Evolutionary conservation across 352 stramenopile genomes (phyloP), one percentile per base, ranked within the genome.

Genomic region (Phytophthora melonis): DNA sequence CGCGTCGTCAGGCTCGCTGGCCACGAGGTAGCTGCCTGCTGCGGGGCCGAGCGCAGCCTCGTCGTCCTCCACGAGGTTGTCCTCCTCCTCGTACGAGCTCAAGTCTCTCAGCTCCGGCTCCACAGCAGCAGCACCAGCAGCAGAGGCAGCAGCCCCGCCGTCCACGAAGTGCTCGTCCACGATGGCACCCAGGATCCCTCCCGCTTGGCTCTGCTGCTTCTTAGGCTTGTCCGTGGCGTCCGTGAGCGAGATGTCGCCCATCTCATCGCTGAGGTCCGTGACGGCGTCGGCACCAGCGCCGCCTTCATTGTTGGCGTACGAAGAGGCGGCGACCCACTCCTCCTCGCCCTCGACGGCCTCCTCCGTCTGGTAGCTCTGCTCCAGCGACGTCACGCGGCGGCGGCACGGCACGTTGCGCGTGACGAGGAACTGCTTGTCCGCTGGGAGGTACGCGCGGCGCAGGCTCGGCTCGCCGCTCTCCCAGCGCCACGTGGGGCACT

Each of bases 401-500:
- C 88, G 85, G 43, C 88, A 99, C 0, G 97, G 95, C 43, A 99
- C 97, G 59, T 93, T 94, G 43, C 84, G 81, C 50, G 91, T 97
- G 58, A 97, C 77, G 39, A 97, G 84, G 68, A 90, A 97, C 78
- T 97, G 92, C 78, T 97, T 97, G 75, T 95, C 84, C 5, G 67
- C 75, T 2, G 92, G 92, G 8, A 97, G 66, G 63, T 94, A 97
- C 39, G 88, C 16, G 50, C 90, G 86, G 27, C 79, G 74, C 21
- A 80, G 70, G 58, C 65, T 80, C 21, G 83, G 69, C 16, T 97
- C 87, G 30, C 89, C 91, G 63, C 82, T 91, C 54, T 94, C 88
- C 89, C 97, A 99, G 53, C 83, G 83, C 97, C 97, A 99, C 47
- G 97, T 99, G 10, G 97, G 97, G 70, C 96, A 99, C 71, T 97